Conservation (phyloP, 352 stramenopile species). For the Pythium myriotylum region DNA sequence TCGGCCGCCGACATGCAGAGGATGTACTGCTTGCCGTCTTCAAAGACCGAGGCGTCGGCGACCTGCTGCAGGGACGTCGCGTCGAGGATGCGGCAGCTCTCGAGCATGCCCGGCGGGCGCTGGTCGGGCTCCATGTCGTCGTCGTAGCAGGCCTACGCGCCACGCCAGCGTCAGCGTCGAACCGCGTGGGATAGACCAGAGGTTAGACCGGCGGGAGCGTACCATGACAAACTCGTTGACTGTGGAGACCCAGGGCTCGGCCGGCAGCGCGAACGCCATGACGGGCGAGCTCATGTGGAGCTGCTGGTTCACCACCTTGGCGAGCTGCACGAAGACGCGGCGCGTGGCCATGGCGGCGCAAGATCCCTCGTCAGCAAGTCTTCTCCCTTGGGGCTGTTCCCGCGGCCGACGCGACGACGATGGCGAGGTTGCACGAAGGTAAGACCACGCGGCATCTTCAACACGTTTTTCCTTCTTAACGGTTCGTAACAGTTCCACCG, state of each 20-base stretch:
- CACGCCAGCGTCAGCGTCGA: too few relatives aligned
- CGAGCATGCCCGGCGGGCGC: conserved; percentile 53
- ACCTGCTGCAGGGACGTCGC: conserved; percentile 49
- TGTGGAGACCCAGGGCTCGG: conserved; percentile 59
- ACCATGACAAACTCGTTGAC: conserved; percentile 87
- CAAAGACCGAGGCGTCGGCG: conserved; percentile 37
- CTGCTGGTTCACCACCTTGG: conserved; percentile 32
- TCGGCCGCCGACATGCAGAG: conserved; percentile 47
- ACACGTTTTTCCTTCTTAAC: conserved; percentile 3
- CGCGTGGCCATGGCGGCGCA: conserved; percentile 45
- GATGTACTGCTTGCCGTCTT: conserved; percentile 81
- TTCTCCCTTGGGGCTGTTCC: conserved; percentile 1
- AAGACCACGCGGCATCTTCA: conserved; percentile 7
- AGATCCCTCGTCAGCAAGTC: neutral
- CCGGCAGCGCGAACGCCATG: conserved; percentile 67
- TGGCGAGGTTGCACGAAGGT: conserved; percentile 22
- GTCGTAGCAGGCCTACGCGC: conserved; percentile 78
- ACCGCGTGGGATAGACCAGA: too few relatives aligned
- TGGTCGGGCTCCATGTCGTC: conserved; percentile 73
- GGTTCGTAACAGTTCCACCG: conserved; percentile 16
- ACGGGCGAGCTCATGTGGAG: conserved; percentile 42
- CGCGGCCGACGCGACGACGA: conserved; percentile 1
- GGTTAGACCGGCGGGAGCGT: conserved; percentile 1
- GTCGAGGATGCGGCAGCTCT: conserved; percentile 60
- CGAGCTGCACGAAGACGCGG: conserved; percentile 77